A percentile compares a stretch with the other conserved stretches of the same genome.
These are phyloP conservation scores for Panaeolus papilionaceus DNA, from an alignment of 768 basidiomycete genomes.

Conservation along the genomic window DNA sequence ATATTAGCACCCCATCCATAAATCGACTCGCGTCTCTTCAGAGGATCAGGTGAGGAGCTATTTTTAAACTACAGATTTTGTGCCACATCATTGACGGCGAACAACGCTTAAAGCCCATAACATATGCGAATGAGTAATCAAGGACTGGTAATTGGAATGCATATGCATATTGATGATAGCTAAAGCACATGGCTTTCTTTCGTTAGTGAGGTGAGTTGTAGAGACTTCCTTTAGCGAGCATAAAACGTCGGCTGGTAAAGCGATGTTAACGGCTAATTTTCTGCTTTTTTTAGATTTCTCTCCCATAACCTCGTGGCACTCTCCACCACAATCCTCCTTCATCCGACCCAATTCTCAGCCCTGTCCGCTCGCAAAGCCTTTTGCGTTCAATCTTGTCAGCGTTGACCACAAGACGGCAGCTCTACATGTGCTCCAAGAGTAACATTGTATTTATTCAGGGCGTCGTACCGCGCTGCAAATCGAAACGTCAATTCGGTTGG, in stretches of 20 bases:
- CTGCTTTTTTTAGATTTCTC: neutral
- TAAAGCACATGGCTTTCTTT: neutral
- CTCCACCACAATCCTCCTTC: slow-evolving; percentile 7
- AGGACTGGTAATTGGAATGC: neutral
- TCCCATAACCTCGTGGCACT: slow-evolving; percentile 7
- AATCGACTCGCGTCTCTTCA: neutral
- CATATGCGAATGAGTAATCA: neutral
- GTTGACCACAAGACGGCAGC: neutral
- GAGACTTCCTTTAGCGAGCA: neutral
- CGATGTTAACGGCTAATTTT: neutral
- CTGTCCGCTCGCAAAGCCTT: neutral
- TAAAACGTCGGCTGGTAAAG: neutral
- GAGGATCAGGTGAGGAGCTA: neutral
- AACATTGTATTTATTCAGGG: neutral
- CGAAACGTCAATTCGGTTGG: neutral
- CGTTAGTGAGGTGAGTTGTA: neutral
- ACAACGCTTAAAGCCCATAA: too few species aligned
- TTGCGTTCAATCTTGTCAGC: neutral
- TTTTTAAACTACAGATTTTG: neutral
- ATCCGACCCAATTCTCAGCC: slow-evolving; percentile 4
- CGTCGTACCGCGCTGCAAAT: neutral
- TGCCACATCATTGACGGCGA: neutral
- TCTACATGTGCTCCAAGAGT: neutral
- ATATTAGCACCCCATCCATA: neutral
- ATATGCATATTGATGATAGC: neutral